These are phyloP conservation scores for Trichosporon asahii DNA, from an alignment of 1,284 basidiomycete genomes.

Conservation along the genomic window DNA sequence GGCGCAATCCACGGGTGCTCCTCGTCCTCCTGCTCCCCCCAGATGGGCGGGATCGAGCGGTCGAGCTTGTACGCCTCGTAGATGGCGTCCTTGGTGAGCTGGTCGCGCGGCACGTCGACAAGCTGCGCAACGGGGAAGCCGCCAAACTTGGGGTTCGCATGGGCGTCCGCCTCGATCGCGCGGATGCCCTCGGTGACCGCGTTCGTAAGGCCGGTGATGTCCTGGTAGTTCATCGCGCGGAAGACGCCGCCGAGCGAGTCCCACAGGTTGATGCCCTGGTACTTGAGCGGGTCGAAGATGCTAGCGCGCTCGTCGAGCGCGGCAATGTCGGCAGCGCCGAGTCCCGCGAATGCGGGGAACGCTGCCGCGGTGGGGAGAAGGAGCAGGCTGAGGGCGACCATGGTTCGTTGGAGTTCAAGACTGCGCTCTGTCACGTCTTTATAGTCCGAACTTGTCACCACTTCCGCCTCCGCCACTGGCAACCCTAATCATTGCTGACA, in stretches of 20 bases:
- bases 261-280: not conserved
- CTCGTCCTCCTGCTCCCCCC: constrained; percentile 12
- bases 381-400: not conserved
- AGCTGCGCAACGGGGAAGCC: not conserved
- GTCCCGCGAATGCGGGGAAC: not conserved
- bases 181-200: not conserved
- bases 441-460: not conserved
- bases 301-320: not conserved
- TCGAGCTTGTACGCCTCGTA: constrained; percentile 6
- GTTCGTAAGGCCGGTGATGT: not conserved
- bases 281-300: not conserved
- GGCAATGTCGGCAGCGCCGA: not conserved
- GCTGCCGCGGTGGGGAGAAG: not conserved
- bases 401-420: not conserved
- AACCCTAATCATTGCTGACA: not conserved
- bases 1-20: constrained; percentile 30
- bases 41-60: not conserved
- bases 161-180: not conserved
- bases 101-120: not conserved
- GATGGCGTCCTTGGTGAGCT: not conserved
- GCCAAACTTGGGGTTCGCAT: not conserved
- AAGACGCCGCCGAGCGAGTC: not conserved
- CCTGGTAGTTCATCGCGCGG: not conserved
- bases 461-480: not conserved
- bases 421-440: not conserved